Conservation (phyloP, 2,329 filamentous ascomycete genomes). For the Fusarium paranaense region DNA sequence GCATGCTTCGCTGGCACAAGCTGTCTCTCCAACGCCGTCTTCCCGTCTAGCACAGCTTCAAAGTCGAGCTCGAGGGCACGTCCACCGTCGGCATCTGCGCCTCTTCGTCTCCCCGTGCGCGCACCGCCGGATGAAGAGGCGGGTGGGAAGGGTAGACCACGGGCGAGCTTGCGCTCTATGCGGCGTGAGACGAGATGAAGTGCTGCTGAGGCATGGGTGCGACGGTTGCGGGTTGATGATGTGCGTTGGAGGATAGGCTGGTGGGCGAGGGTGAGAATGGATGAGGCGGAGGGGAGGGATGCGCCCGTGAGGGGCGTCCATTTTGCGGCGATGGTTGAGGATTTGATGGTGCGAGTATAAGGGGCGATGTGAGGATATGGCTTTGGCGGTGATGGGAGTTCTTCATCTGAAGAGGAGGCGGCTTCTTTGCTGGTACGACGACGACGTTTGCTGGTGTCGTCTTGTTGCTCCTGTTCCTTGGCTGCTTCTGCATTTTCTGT, state of each 20-base stretch:
- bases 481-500: neutral
- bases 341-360: slow-evolving; percentile 66
- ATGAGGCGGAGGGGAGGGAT: slow-evolving; percentile 66
- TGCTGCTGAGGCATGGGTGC: slow-evolving; percentile 65
- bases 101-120: slow-evolving; percentile 15
- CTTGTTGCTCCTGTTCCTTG: slow-evolving; percentile 7
- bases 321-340: slow-evolving; percentile 74
- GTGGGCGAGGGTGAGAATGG: slow-evolving; percentile 69
- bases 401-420: slow-evolving; percentile 31
- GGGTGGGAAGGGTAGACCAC: slow-evolving; percentile 75
- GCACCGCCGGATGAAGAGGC: slow-evolving; percentile 48
- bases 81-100: slow-evolving; percentile 51
- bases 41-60: slow-evolving; percentile 72
- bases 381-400: slow-evolving; percentile 46
- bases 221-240: slow-evolving; percentile 59
- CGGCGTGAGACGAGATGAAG: slow-evolving; percentile 66
- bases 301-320: slow-evolving; percentile 70
- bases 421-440: slow-evolving; percentile 34
- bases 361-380: slow-evolving; percentile 64
- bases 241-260: slow-evolving; percentile 71
- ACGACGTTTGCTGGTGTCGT: slow-evolving; percentile 14
- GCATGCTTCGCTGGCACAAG: slow-evolving; percentile 73
- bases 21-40: slow-evolving; percentile 65
- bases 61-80: slow-evolving; percentile 73
- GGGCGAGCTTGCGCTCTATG: slow-evolving; percentile 68